Base-by-base conservation (phyloP, 2,329 filamentous ascomycete species). In the Cytospora schulzeri region DNA sequence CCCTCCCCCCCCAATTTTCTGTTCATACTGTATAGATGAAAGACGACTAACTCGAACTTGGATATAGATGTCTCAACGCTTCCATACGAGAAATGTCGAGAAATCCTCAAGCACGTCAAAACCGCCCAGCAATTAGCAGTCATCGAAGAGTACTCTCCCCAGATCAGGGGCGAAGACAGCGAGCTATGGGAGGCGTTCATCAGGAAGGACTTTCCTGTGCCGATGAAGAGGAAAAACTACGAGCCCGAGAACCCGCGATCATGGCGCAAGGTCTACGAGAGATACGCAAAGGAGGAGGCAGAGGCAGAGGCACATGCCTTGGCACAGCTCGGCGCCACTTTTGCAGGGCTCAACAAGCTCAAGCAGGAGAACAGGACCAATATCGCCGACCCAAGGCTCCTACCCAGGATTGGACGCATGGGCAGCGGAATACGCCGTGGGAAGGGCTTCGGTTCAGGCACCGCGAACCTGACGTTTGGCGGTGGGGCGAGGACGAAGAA, bases 171-270 rank as follows among this genome's bases (percentile, higher is more conserved):
- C 45, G 81, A 90, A 63, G 88, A 88, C 48, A 83, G 80, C 24
- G 90, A 93, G 70, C 80, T 94, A 67, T 97, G 94, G 94, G 77
- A 87, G 51, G 84, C 85, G 31, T 85, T 97, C 71, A 95, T 98
- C 75, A 84, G 86, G 59, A 86, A 88, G 56, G 88, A 97, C 71
- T 91, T 97, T 67, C 87, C 88, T 2, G 79, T 85, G 63, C 89
- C 87, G 75, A 77, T 78, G 68, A 81, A 88, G 51, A 78, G 79
- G 54, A 87, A 90, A 72, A 84, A 86, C 29, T 85, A 88, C 69
- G 80, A 86, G 28, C 91, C 91, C 0, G 82, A 83, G 62, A 83
- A 91, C 67, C 86, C 89, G 0, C 80, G 80, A 41, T 87, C 87
- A 66, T 97, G 93, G 93, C 87, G 89, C 73, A 87, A 89, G 62